Evolutionary conservation across 2,329 filamentous ascomycete genomes (phyloP), one percentile per base, ranked within the genome.

Genomic region (Fusarium equiseti): DNA sequence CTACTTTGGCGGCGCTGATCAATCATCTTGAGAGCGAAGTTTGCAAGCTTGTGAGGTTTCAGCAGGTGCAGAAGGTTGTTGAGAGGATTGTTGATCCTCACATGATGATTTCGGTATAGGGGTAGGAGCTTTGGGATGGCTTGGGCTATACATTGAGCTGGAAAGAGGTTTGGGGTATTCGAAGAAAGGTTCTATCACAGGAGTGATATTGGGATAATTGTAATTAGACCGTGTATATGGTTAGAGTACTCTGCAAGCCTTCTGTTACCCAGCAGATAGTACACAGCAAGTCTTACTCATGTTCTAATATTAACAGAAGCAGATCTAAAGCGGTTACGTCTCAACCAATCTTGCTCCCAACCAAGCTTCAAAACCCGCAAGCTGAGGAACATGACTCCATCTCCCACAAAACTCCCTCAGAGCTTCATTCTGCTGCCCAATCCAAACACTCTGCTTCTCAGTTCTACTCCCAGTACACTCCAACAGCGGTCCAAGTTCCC

Each of bases 281-380:
- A 35, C 10, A 4, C 15, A 35, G 4, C 10, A 2, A 11, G 32
- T 38, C 16, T 0, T 38, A 10, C 4, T 38, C 11, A 4, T 38
- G 0, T 7, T 12, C 35, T 7, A n/a, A 35, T 4, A 38, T 38
- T n/a, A n/a, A 38, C 9, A 2, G 10, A 11, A n/a, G 32, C 2
- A 6, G 16, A 11, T 38, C 0, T 3, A 38, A n/a, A n/a, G 18
- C 18, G 5, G 9, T 31, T 42, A 24, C 38, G 31, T 35, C 18
- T 27, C 12, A 8, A 16, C 61, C 11, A 75, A n/a, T 15, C 67
- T 66, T 51, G 42, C 59, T 6, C 75, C 65, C 35, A 86, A 68
- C 85, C 86, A 88, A 3, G 80, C 80, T 9, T 71, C 75, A 65
- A 81, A 85, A 0, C 80, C 85, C 8, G 77, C 80, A 76, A 87